Conservation (phyloP, 2,329 filamentous ascomycete species). For the Diplodia mutila region DNA sequence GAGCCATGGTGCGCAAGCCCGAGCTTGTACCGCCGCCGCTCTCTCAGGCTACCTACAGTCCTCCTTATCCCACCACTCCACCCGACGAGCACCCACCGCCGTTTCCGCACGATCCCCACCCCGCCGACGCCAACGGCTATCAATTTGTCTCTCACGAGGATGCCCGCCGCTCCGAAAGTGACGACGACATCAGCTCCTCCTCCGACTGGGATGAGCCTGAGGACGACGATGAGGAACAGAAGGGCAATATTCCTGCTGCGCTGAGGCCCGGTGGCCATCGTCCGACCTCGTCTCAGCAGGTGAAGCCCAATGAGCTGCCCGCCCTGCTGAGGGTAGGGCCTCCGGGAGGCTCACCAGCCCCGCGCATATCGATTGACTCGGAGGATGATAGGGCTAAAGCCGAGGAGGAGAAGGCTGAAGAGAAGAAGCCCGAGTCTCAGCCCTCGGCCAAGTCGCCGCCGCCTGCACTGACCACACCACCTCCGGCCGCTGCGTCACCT, state of each 20-base stretch:
- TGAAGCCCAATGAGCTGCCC: slow-evolving; percentile 31
- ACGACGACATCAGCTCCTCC: slow-evolving; percentile 34
- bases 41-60: slow-evolving; percentile 43
- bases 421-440: slow-evolving; percentile 31
- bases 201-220: slow-evolving; percentile 42
- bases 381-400: slow-evolving; percentile 29
- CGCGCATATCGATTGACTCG: slow-evolving; percentile 18
- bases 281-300: slow-evolving; percentile 27
- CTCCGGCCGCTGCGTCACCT: not conserved
- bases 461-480: not conserved
- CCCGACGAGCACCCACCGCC: slow-evolving; percentile 37
- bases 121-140: slow-evolving; percentile 19
- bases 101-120: slow-evolving; percentile 32
- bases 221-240: slow-evolving; percentile 36
- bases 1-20: slow-evolving; percentile 51
- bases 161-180: slow-evolving; percentile 31
- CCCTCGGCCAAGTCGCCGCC: slow-evolving; percentile 29
- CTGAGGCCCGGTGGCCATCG: slow-evolving; percentile 42
- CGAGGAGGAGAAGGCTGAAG: slow-evolving; percentile 33
- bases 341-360: slow-evolving; percentile 33
- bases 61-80: slow-evolving; percentile 52
- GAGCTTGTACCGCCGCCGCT: slow-evolving; percentile 47
- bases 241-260: slow-evolving; percentile 38
- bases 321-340: slow-evolving; percentile 39
- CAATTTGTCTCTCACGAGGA: slow-evolving; percentile 26